Evolutionary conservation across 2,329 filamentous ascomycete species (phyloP).

Genomic region (Hysterium pulicare): DNA sequence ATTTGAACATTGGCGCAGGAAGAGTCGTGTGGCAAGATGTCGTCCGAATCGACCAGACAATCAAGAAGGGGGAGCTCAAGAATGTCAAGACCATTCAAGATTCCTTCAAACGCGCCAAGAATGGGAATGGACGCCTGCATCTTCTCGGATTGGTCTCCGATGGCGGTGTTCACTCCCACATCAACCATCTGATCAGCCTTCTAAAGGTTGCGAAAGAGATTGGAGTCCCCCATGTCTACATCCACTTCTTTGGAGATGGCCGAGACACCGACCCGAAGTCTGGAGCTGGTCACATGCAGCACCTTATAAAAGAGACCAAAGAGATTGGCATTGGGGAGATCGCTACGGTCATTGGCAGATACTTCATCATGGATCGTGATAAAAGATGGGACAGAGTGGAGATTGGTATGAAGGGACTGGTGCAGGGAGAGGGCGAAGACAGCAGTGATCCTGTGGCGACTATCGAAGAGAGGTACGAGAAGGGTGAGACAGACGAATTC

Average conservation of each 20-base stretch:
- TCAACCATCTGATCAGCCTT: conserved; percentile 84
- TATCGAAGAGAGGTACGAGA: conserved; percentile 82
- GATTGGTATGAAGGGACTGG: conserved; percentile 80
- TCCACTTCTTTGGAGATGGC: conserved; percentile 98
- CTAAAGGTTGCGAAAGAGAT: conserved; percentile 87
- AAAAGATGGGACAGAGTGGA: conserved; percentile 98
- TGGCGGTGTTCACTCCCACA: conserved; percentile 95
- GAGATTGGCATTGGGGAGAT: conserved; percentile 85
- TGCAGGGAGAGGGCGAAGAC: conserved; percentile 82
- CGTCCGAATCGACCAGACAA: conserved; percentile 89
- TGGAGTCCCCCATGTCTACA: conserved; percentile 85
- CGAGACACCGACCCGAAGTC: conserved; percentile 98
- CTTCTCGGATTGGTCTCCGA: conserved; percentile 90
- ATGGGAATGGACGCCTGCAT: conserved; percentile 88
- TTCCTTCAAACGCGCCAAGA: conserved; percentile 74
- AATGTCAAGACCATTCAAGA: conserved; percentile 73
- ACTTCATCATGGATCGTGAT: conserved; percentile 99
- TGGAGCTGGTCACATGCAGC: conserved; percentile 79
- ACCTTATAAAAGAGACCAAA: conserved; percentile 74
- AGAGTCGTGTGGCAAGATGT: conserved; percentile 95
- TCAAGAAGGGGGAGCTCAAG: conserved; percentile 79
- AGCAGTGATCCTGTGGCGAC: conserved; percentile 80
- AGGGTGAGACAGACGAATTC: conserved; percentile 93
- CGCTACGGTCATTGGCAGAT: conserved; percentile 89
- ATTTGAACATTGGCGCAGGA: conserved; percentile 96